phyloP scores from a whole-genome alignment of 202 grass and related monocot genomes.

The Alloteropsis angusta region DNA sequence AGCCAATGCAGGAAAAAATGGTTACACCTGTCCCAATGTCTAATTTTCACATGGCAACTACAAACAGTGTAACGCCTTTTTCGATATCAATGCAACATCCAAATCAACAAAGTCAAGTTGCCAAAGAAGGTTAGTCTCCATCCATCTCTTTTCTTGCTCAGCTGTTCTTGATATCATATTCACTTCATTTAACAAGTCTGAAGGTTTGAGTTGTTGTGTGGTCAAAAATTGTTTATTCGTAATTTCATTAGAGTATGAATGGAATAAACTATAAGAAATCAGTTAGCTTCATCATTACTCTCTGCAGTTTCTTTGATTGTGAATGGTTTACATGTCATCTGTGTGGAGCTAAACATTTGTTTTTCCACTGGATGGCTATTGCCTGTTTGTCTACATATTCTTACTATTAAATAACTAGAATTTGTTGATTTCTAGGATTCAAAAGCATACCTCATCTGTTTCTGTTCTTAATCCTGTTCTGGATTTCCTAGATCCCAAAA shows the following conservation, averaged over 20 bases:
- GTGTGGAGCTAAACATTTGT: neutral
- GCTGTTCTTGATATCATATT: neutral
- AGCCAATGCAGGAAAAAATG: slow-evolving; percentile 62
- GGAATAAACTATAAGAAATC: neutral
- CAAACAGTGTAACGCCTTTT: slow-evolving; percentile 36
- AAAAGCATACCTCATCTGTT: neutral
- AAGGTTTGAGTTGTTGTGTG: neutral
- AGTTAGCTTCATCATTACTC: neutral
- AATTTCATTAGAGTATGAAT: slow-evolving; percentile 21
- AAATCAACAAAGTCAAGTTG: slow-evolving; percentile 47
- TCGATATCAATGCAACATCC: slow-evolving; percentile 54
- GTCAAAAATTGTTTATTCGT: neutral
- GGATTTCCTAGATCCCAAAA: neutral
- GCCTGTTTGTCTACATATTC: neutral
- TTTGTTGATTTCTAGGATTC: neutral
- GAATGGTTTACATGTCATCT: neutral
- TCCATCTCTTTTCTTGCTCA: slow-evolving; percentile 15
- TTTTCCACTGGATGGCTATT: neutral
- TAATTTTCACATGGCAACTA: slow-evolving; percentile 50
- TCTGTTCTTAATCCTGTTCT: slow-evolving; percentile 12
- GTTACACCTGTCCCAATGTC: slow-evolving; percentile 22
- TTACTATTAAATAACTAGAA: slow-evolving; percentile 4
- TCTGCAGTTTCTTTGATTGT: slow-evolving; percentile 6
- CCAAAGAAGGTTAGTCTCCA: slow-evolving; percentile 43
- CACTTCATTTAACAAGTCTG: neutral